Percentiles rank a stretch among this genome's conserved stretches.
These are phyloP conservation scores for Fusarium nygamai DNA, from an alignment of 2,329 filamentous ascomycete genomes.

Conservation along the genomic window DNA sequence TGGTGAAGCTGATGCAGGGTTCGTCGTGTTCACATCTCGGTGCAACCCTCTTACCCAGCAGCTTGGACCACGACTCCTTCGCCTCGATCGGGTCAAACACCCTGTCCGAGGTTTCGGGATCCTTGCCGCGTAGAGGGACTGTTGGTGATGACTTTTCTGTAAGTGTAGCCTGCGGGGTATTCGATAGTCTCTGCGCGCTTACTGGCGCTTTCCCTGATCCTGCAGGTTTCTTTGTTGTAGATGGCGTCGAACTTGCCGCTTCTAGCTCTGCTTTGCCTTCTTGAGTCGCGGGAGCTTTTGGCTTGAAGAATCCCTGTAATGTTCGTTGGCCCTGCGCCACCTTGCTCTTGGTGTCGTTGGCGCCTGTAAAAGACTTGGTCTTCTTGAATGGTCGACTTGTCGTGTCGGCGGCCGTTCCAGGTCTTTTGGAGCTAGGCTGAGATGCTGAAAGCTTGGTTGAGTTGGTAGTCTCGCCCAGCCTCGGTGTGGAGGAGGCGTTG, in stretches of 20 bases:
- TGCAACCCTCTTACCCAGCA: conserved; percentile 78
- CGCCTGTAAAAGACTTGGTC: conserved; percentile 35
- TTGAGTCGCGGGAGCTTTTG: conserved; percentile 44
- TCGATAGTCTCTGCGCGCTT: background rate
- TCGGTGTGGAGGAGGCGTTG: background rate
- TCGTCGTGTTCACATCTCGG: conserved; percentile 91
- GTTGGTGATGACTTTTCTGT: background rate
- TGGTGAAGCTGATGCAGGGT: conserved; percentile 82
- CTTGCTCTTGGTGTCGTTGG: conserved; percentile 47
- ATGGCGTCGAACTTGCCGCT: conserved; percentile 14
- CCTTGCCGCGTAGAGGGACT: background rate
- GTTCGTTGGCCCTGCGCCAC: conserved; percentile 59
- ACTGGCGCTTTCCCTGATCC: background rate
- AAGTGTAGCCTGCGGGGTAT: background rate
- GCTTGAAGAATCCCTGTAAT: conserved; percentile 83
- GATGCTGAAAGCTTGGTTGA: background rate
- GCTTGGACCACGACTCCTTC: conserved; percentile 86
- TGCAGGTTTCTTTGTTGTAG: conserved; percentile 25
- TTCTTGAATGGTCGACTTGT: conserved; percentile 37
- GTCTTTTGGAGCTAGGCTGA: conserved; percentile 28
- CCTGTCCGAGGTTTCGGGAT: conserved; percentile 45
- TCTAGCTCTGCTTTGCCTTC: background rate
- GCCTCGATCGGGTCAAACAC: conserved; percentile 75
- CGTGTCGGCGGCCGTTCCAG: conserved; percentile 11
- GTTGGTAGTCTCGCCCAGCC: background rate